Percentiles rank a stretch among this genome's conserved stretches.
Conservation (phyloP, 2,329 filamentous ascomycete genomes). For the Scytalidium sp. region DNA sequence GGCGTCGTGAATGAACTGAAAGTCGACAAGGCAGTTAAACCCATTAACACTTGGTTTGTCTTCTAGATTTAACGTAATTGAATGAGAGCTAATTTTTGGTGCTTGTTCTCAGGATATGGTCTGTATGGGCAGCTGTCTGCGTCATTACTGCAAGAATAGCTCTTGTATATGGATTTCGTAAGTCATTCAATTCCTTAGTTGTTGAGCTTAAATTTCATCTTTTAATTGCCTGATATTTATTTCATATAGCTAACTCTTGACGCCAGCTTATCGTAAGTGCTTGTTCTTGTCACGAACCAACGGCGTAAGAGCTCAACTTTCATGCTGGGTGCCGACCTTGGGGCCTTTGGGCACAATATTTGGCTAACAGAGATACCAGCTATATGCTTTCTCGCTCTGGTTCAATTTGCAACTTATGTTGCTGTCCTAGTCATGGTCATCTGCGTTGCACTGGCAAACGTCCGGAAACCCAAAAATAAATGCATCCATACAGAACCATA, state of each 20-base stretch:
- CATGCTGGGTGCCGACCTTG: neutral
- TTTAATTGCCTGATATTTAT: too few relatives aligned
- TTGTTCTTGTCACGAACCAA: neutral
- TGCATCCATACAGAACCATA: slow-evolving; percentile 7
- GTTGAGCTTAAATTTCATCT: neutral
- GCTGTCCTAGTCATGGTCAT: slow-evolving; percentile 13
- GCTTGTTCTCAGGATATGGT: neutral
- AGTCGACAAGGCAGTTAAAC: too few relatives aligned
- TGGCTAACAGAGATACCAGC: slow-evolving; percentile 10
- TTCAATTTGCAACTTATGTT: slow-evolving; percentile 20
- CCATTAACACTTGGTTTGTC: too few relatives aligned
- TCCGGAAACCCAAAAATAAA: slow-evolving; percentile 9
- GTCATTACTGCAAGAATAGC: neutral
- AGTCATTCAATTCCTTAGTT: neutral
- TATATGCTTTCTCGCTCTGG: slow-evolving; percentile 20
- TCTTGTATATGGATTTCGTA: neutral
- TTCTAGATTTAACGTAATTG: too few relatives aligned
- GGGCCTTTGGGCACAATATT: neutral
- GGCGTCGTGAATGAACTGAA: too few relatives aligned
- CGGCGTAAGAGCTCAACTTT: too few relatives aligned
- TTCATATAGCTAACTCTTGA: neutral
- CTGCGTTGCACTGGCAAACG: slow-evolving; percentile 9
- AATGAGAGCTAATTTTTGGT: neutral
- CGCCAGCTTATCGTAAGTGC: slow-evolving; percentile 19
- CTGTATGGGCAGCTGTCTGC: neutral